These are phyloP conservation scores for Arabidopsis hybrid DNA, from an alignment of 441 rosid genomes.

Conservation along the genomic window DNA sequence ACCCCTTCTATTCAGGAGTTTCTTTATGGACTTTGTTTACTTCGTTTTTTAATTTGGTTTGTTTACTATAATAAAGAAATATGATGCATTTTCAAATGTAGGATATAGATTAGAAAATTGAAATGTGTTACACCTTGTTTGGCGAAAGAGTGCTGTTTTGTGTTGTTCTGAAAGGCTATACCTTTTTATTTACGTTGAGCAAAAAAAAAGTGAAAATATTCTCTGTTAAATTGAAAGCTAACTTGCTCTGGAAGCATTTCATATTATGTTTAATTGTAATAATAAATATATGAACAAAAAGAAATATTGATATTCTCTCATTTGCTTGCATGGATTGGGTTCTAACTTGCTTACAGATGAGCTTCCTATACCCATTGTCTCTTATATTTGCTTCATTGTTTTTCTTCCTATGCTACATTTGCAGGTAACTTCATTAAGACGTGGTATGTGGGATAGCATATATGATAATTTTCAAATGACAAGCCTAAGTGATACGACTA, in stretches of 20 bases:
- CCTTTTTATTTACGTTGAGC: slow-evolving; percentile 1
- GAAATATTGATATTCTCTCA: slow-evolving; percentile 12
- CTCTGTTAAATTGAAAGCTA: slow-evolving; percentile 6
- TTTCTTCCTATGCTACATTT: slow-evolving; percentile 34
- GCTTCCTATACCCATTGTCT: not conserved
- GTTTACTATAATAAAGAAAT: not conserved
- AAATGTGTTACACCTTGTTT: slow-evolving; percentile 21
- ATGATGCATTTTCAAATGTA: slow-evolving; percentile 20
- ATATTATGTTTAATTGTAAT: not conserved
- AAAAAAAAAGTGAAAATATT: not conserved
- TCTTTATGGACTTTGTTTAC: slow-evolving; percentile 3
- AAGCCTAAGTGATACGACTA: slow-evolving; percentile 51
- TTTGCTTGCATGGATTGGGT: slow-evolving; percentile 25
- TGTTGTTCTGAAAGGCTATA: not conserved
- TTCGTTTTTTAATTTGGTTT: not conserved
- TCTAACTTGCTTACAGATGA: slow-evolving; percentile 11
- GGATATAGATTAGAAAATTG: slow-evolving; percentile 8
- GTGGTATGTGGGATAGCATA: slow-evolving; percentile 86
- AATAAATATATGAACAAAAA: not conserved
- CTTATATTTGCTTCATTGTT: slow-evolving; percentile 14
- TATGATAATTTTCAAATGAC: slow-evolving; percentile 76
- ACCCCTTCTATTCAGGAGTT: slow-evolving; percentile 15
- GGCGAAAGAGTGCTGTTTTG: slow-evolving; percentile 11
- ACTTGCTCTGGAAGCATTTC: slow-evolving; percentile 6
- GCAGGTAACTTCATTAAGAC: slow-evolving; percentile 85